Evolutionary conservation across 1,284 basidiomycete genomes (phyloP).

Genomic region (Moniliophthora roreri): DNA sequence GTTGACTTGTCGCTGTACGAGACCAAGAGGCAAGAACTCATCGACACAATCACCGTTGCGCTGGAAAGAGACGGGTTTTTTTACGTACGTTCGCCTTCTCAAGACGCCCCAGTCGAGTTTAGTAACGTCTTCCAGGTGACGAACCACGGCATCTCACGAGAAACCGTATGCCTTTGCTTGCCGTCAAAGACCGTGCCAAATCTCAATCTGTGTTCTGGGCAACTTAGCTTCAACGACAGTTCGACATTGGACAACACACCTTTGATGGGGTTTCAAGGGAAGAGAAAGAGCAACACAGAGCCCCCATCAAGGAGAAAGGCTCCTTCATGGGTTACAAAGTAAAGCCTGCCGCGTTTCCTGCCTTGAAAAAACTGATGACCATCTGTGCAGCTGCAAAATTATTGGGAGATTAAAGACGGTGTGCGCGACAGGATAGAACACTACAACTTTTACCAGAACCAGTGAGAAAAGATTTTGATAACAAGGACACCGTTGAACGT

Average conservation of each 20-base stretch:
- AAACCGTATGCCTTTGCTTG: conserved; percentile 22
- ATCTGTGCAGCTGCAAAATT: conserved; percentile 28
- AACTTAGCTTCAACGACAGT: conserved; percentile 28
- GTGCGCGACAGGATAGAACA: conserved; percentile 36
- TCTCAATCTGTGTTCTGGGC: neutral
- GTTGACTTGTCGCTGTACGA: conserved; percentile 34
- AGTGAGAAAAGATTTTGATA: conserved; percentile 16
- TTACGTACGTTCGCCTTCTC: conserved; percentile 25
- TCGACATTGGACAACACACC: conserved; percentile 33
- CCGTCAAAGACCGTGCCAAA: neutral
- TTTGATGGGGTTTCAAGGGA: conserved; percentile 33
- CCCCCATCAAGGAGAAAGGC: conserved; percentile 35
- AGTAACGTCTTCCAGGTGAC: conserved; percentile 13
- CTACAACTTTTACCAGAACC: conserved; percentile 35
- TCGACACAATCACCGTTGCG: conserved; percentile 30
- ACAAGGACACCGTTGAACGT: neutral
- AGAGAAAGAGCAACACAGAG: conserved; percentile 33
- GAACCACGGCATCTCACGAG: conserved; percentile 30
- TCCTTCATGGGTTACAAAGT: conserved; percentile 40
- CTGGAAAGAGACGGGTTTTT: conserved; percentile 36
- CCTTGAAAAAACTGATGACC: neutral
- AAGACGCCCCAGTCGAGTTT: too few species aligned
- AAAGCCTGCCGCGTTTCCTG: neutral
- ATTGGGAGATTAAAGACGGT: conserved; percentile 37
- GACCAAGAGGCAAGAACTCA: conserved; percentile 26